Percentiles rank a stretch among this genome's conserved stretches.
phyloP scores from a whole-genome alignment of 495 filamentous ascomycete genomes.

The Aspergillus olivimuriae region DNA sequence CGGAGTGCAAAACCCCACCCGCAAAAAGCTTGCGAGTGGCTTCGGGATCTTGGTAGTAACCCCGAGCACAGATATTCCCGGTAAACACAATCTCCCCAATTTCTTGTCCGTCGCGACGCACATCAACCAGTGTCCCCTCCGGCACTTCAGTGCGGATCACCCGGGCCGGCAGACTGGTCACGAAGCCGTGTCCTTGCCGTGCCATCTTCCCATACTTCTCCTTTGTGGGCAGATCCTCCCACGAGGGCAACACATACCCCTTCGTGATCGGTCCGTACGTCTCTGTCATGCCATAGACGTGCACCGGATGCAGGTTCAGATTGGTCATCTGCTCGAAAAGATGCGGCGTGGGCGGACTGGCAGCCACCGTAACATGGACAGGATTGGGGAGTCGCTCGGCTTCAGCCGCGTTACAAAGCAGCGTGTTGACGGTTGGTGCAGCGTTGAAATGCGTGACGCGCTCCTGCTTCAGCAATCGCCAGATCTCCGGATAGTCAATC shows the following conservation, averaged over 20 bases:
- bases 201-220: slow-evolving; percentile 86
- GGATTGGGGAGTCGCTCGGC: slow-evolving; percentile 61
- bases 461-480: slow-evolving; percentile 77
- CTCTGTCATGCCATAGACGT: slow-evolving; percentile 93
- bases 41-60: slow-evolving; percentile 84
- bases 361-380: slow-evolving; percentile 88
- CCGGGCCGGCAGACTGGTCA: slow-evolving; percentile 74
- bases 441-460: slow-evolving; percentile 91
- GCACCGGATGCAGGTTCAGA: slow-evolving; percentile 84
- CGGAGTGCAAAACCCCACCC: slow-evolving; percentile 81
- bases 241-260: slow-evolving; percentile 77
- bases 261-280: slow-evolving; percentile 96
- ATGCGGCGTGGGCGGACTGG: slow-evolving; percentile 79
- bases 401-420: slow-evolving; percentile 71
- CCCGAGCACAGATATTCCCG: slow-evolving; percentile 88
- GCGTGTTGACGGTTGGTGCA: slow-evolving; percentile 91
- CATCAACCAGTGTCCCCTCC: slow-evolving; percentile 65
- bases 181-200: slow-evolving; percentile 86
- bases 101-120: slow-evolving; percentile 73
- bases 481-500: slow-evolving; percentile 90
- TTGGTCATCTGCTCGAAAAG: slow-evolving; percentile 88
- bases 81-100: slow-evolving; percentile 88
- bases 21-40: slow-evolving; percentile 85
- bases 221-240: slow-evolving; percentile 61
- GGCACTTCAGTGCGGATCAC: slow-evolving; percentile 73